These are phyloP conservation scores for Laetiporus sulphureus DNA, from an alignment of 1,284 basidiomycete species.

Conservation along the genomic window DNA sequence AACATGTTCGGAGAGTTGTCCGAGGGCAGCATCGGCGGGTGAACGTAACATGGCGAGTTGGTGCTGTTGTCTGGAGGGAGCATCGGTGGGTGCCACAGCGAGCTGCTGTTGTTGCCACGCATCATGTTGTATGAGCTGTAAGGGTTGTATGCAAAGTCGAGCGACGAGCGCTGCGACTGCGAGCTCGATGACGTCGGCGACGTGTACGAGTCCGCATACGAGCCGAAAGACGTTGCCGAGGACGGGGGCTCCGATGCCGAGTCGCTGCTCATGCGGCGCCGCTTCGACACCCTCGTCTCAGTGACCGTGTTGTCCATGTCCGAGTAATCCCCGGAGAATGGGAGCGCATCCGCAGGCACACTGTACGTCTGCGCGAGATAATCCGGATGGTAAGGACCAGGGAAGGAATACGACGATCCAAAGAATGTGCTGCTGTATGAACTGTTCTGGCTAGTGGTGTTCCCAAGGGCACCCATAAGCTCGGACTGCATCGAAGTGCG, in stretches of 20 bases:
- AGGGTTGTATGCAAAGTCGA: slow-evolving; percentile 52
- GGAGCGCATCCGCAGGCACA: slow-evolving; percentile 40
- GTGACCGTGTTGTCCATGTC: slow-evolving; percentile 31
- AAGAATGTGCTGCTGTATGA: slow-evolving; percentile 26
- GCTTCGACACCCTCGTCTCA: slow-evolving; percentile 50
- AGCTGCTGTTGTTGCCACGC: slow-evolving; percentile 37
- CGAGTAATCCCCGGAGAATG: slow-evolving; percentile 38
- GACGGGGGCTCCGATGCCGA: slow-evolving; percentile 49
- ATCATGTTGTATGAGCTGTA: slow-evolving; percentile 33
- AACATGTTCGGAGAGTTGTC: slow-evolving; percentile 45
- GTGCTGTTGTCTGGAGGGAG: slow-evolving; percentile 39
- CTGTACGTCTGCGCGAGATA: slow-evolving; percentile 43
- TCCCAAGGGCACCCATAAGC: slow-evolving; percentile 57
- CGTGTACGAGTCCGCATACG: slow-evolving; percentile 30
- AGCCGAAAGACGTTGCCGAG: slow-evolving; percentile 31
- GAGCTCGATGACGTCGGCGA: slow-evolving; percentile 33
- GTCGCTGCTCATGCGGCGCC: slow-evolving; percentile 66
- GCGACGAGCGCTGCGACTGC: slow-evolving; percentile 43
- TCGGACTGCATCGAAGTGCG: slow-evolving; percentile 43
- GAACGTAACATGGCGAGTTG: slow-evolving; percentile 45
- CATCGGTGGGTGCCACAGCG: slow-evolving; percentile 72
- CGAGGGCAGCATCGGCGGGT: slow-evolving; percentile 53
- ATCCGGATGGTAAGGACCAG: slow-evolving; percentile 69
- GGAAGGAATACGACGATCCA: slow-evolving; percentile 34
- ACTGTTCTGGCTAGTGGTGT: slow-evolving; percentile 11